These are phyloP conservation scores for Acorus gramineus DNA, from an alignment of 106 monocot genomes.

Conservation along the genomic window DNA sequence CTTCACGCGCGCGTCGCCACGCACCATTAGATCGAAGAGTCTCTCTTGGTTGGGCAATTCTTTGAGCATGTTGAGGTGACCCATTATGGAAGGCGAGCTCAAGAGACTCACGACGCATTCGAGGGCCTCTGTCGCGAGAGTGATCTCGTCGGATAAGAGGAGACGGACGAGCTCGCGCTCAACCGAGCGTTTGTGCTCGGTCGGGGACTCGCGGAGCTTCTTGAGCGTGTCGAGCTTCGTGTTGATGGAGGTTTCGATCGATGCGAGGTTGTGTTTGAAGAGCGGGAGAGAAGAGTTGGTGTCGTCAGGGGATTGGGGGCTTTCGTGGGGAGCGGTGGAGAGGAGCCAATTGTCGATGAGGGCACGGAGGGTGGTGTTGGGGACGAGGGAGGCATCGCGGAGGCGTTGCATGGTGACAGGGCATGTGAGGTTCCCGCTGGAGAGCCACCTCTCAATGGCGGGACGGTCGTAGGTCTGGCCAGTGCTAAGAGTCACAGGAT, in stretches of 20 bases:
- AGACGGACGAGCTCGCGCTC: constrained; percentile 54
- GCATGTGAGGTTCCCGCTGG: constrained; percentile 69
- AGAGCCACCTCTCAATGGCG: constrained; percentile 79
- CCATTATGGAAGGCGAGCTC: constrained; percentile 15
- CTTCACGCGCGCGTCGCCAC: constrained; percentile 36
- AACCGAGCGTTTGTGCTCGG: constrained; percentile 38
- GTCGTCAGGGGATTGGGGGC: neutral
- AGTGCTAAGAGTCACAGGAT: constrained; percentile 86
- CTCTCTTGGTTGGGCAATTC: constrained; percentile 18
- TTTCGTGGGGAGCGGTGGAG: constrained; percentile 1
- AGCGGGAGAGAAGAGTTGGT: constrained; percentile 24
- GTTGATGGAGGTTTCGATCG: neutral
- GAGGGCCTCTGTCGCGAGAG: constrained; percentile 34
- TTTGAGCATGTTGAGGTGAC: constrained; percentile 36
- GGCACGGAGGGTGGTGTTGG: constrained; percentile 79
- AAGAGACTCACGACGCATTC: constrained; percentile 39
- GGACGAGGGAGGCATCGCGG: constrained; percentile 49
- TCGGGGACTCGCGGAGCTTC: constrained; percentile 78
- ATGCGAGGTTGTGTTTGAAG: constrained; percentile 36
- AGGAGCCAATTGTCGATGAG: constrained; percentile 80
- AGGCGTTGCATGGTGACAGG: constrained; percentile 94
- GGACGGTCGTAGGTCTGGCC: constrained; percentile 91
- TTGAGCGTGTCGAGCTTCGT: constrained; percentile 20
- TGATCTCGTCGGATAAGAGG: constrained; percentile 20
- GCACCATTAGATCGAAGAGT: constrained; percentile 28